phyloP scores from a whole-genome alignment of 805 yeast species.

The Saturnispora galanensis region DNA sequence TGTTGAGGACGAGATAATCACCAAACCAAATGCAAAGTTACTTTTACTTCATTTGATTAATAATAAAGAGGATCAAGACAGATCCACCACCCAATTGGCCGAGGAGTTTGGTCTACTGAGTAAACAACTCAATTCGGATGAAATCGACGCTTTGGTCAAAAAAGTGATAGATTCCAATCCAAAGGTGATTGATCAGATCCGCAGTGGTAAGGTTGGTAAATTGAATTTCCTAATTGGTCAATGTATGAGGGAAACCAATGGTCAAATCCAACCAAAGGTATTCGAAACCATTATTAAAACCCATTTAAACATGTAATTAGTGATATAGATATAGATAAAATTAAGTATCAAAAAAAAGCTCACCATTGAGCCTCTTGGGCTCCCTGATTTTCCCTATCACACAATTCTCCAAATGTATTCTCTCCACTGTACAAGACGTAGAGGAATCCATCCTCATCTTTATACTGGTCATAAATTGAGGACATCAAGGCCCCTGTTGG shows the following conservation, averaged over 20 bases:
- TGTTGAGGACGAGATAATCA: slow-evolving; percentile 33
- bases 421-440: slow-evolving; percentile 96
- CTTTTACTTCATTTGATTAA: slow-evolving; percentile 53
- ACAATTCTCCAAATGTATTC: slow-evolving; percentile 75
- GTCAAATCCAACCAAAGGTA: slow-evolving; percentile 33
- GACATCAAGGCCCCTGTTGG: slow-evolving; percentile 98
- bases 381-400: neutral
- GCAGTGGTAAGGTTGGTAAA: slow-evolving; percentile 47
- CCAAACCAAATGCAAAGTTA: slow-evolving; percentile 58
- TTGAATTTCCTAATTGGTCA: slow-evolving; percentile 75
- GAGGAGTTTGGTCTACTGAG: slow-evolving; percentile 42
- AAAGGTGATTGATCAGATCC: slow-evolving; percentile 47
- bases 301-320: slow-evolving; percentile 8
- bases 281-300: slow-evolving; percentile 20
- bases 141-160: slow-evolving; percentile 23
- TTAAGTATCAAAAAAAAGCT: neutral
- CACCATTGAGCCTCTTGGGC: neutral
- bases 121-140: slow-evolving; percentile 26
- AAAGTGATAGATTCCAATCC: slow-evolving; percentile 33
- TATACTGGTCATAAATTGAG: slow-evolving; percentile 89
- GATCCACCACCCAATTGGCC: slow-evolving; percentile 35
- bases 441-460: slow-evolving; percentile 95
- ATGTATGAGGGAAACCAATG: slow-evolving; percentile 74
- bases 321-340: neutral
- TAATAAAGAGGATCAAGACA: slow-evolving; percentile 30